Conservation (phyloP, 257 asterid species). For the Ehretia macrophylla region DNA sequence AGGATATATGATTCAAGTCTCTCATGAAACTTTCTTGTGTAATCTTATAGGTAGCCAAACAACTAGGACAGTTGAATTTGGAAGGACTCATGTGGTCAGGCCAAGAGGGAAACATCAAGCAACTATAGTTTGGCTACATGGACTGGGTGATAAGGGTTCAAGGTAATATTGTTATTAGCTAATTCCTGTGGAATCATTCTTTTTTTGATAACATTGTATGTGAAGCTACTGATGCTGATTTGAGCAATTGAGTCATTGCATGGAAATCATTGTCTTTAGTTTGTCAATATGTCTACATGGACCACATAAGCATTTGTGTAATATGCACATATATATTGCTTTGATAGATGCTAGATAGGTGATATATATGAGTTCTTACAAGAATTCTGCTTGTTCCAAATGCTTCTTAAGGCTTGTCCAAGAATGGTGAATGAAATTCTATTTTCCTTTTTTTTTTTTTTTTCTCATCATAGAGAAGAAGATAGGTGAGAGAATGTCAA, state of each 20-base stretch:
- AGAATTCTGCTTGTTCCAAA: too few species aligned
- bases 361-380: too few species aligned
- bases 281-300: too few species aligned
- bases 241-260: neutral
- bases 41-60: constrained; percentile 43
- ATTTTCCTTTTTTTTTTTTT: too few species aligned
- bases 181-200: neutral
- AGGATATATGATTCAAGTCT: neutral
- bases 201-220: neutral
- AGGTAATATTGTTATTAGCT: constrained; percentile 38
- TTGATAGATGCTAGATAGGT: too few species aligned
- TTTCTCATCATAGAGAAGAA: too few species aligned
- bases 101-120: constrained; percentile 86
- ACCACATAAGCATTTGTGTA: too few species aligned
- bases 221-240: too few species aligned
- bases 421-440: too few species aligned
- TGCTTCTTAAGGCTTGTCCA: too few species aligned
- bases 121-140: constrained; percentile 86
- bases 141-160: constrained; percentile 75
- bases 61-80: constrained; percentile 49
- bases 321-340: too few species aligned
- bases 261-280: neutral
- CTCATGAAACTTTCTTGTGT: constrained; percentile 10
- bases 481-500: neutral
- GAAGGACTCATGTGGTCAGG: constrained; percentile 82